Base-by-base conservation (phyloP, 1,284 basidiomycete species). In the Trichosporon ovoides region DNA sequence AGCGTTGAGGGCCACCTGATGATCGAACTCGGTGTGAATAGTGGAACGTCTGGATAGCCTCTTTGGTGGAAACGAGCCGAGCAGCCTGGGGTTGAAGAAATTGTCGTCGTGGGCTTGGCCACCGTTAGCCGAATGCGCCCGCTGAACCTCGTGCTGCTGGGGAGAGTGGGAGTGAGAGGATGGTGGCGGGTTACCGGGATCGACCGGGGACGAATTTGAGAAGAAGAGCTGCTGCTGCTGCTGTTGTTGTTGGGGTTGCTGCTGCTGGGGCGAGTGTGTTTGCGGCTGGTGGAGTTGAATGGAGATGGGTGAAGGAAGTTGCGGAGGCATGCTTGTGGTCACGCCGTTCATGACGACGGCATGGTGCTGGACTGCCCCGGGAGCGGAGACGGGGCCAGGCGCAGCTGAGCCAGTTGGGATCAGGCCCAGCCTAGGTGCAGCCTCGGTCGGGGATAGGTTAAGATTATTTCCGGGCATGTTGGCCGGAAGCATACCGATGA, bases 91-190 rank as follows among this genome's bases (percentile, higher is more conserved):
- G 52, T 59, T 37, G 49, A 50, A 55, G 40, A 56, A 64, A 3
- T 54, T 51, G 35, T 63, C 64, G 14, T 60, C 58, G 43, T 19
- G 59, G 36, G 33, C 36, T 61, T n/a, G 65, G 48, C 5, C 24
- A 48, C 64, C 61, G 52, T 66, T 64, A 3, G 58, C 57, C 2
- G 62, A 57, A 20, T 68, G 66, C 34, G 64, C 62, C 6, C 66
- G 58, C n/a, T 61, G 56, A 12, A 67, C 49, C 5, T 67, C 65
- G n/a, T 59, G 53, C 18, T 55, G 51, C 13, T 56, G 43, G 22
- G 48, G 49, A 1, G 38, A 43, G n/a, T 52, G 51, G 20, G 51
- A 28, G 28, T 31, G 28, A 4, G 4, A 9, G 28, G 28, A 31
- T 28, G 43, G 43, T 28, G 43, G 43, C 6, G 24, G 43, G 12